Base-by-base conservation (phyloP, 2,329 filamentous ascomycete genomes). In the Xylariales sp. region DNA sequence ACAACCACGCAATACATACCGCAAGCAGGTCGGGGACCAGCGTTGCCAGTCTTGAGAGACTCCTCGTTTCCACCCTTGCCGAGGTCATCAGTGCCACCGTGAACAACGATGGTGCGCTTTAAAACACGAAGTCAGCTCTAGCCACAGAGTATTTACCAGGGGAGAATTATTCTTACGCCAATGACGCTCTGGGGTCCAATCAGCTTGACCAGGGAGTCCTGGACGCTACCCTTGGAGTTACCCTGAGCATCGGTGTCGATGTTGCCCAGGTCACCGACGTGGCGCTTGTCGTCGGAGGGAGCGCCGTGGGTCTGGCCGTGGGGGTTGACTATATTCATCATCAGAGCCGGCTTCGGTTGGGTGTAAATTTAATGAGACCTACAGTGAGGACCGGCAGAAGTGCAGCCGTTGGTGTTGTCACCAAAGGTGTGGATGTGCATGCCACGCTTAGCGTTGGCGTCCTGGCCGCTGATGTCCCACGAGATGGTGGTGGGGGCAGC, bases 361-460 rank as follows among this genome's bases (percentile, higher is more conserved):
- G 7, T 16, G 4, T n/a, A n/a, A 16, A 19, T 19, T 29, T 15
- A 6, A 15, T 13, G 14, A 15, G 24, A 71, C 87, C 64, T 74
- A 95, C 89, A 98, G 77, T 98, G 93, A 69, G 93, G 91, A 38
- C 93, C 93, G 52, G 93, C 93, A 52, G 87, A 95, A 52, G 91
- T 97, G 86, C 93, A 98, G 67, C 93, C 93, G 73, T 98, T 98
- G 78, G 93, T 97, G 81, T 97, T 97, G 80, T 97, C 93, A 66
- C 93, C 93, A 61, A 95, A 98, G 67, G 93, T 88, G 77, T 98
- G 93, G 62, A 98, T 83, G 78, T 98, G 93, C 79, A 97, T 89
- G 69, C 88, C 93, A 70, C 93, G 91, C 82, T 95, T 81, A 62
- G 93, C 90, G 67, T 95, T 95, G 70, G 91, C 60, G 63, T 97